Evolutionary conservation across 495 filamentous ascomycete genomes (phyloP).

Genomic region (Articulospora tetracladia): DNA sequence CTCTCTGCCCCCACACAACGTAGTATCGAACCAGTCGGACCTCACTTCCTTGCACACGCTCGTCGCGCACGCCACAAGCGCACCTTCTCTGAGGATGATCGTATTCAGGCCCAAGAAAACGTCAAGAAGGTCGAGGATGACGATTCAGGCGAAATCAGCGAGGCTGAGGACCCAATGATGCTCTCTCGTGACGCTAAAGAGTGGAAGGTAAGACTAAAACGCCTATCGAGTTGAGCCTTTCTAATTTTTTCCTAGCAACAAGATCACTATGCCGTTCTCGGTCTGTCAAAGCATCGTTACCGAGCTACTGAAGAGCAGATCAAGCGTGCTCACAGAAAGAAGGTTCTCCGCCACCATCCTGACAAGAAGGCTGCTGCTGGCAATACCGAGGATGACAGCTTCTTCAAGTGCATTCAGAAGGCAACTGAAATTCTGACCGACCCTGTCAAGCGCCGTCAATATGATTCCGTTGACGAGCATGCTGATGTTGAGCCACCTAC

Average conservation of each 20-base stretch:
- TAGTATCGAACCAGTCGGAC: conserved; percentile 90
- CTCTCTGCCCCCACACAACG: conserved; percentile 70
- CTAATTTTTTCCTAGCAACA: conserved; percentile 58
- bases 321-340: conserved; percentile 97
- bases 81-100: conserved; percentile 97
- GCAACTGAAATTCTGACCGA: conserved; percentile 91
- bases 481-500: conserved; percentile 86
- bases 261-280: conserved; percentile 98
- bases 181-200: conserved; percentile 92
- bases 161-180: conserved; percentile 87
- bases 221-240: neutral
- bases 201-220: conserved; percentile 74
- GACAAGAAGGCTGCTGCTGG: conserved; percentile 96
- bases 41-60: conserved; percentile 96
- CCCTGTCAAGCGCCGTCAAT: conserved; percentile 90
- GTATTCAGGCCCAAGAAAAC: conserved; percentile 89
- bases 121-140: conserved; percentile 96
- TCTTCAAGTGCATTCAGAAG: conserved; percentile 99
- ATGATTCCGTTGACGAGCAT: conserved; percentile 90
- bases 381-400: conserved; percentile 86
- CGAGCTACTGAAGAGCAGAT: conserved; percentile 95
- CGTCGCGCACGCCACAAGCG: conserved; percentile 93
- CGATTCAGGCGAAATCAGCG: conserved; percentile 83
- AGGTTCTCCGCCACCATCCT: conserved; percentile 96
- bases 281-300: conserved; percentile 86